These are phyloP conservation scores for Monosporozyma aquatica DNA, from an alignment of 805 yeast species.

Conservation along the genomic window DNA sequence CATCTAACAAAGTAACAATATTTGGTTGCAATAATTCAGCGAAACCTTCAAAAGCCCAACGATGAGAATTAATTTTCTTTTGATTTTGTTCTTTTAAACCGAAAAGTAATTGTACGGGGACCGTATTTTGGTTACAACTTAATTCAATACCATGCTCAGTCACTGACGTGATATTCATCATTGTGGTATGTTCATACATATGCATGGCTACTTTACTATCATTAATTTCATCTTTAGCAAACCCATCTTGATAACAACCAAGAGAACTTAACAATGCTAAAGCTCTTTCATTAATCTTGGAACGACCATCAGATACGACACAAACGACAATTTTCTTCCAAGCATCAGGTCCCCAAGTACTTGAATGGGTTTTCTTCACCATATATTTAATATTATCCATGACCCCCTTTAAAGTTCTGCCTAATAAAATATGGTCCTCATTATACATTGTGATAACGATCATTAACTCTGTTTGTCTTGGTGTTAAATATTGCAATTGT, in stretches of 20 bases:
- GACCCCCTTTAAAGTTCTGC: constrained; percentile 81
- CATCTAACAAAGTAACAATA: constrained; percentile 78
- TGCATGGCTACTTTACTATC: constrained; percentile 76
- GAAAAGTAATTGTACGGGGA: constrained; percentile 82
- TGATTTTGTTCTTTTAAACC: constrained; percentile 85
- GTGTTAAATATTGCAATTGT: constrained; percentile 67
- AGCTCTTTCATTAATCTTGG: constrained; percentile 69
- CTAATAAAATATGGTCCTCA: constrained; percentile 74
- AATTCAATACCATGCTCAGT: constrained; percentile 56
- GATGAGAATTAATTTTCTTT: constrained; percentile 86
- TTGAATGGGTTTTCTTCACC: constrained; percentile 51
- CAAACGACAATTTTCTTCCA: constrained; percentile 93
- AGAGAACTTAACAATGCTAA: constrained; percentile 73
- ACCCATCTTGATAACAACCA: constrained; percentile 92
- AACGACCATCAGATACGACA: constrained; percentile 86
- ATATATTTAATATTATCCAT: constrained; percentile 79
- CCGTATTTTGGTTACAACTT: constrained; percentile 37
- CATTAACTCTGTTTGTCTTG: constrained; percentile 77
- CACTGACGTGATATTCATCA: constrained; percentile 72
- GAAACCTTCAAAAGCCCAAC: constrained; percentile 95
- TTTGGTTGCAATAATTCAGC: constrained; percentile 74
- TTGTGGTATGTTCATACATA: constrained; percentile 86
- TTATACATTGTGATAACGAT: constrained; percentile 85
- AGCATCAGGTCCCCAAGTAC: constrained; percentile 88
- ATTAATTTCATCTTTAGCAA: constrained; percentile 85